Evolutionary conservation across 306 rosid species (phyloP).

Genomic region (Pyrus pyrifolia): DNA sequence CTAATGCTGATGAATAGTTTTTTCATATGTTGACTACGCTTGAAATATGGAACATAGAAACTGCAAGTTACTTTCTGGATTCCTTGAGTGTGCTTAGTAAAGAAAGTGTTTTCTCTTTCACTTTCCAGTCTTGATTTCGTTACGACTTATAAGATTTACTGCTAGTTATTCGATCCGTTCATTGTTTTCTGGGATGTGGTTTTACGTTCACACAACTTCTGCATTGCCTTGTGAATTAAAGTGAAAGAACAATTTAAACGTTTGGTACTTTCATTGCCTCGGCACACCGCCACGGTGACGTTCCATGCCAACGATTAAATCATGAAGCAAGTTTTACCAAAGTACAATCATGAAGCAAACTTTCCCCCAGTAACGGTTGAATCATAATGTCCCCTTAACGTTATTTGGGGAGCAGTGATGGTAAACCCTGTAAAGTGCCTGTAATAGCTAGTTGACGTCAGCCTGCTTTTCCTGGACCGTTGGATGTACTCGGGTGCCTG

Average conservation of each 20-base stretch:
- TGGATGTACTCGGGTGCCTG: too few species aligned
- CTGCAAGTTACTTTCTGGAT: neutral
- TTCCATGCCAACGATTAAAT: too few species aligned
- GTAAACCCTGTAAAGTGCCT: too few species aligned
- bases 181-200: neutral
- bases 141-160: neutral
- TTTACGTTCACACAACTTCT: neutral
- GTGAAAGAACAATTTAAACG: neutral
- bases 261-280: too few species aligned
- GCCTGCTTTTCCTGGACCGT: too few species aligned
- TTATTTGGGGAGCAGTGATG: too few species aligned
- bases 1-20: neutral
- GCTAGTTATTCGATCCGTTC: neutral
- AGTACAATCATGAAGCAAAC: too few species aligned
- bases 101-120: neutral
- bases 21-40: neutral
- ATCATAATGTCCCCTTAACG: too few species aligned
- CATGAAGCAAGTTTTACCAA: too few species aligned
- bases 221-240: neutral
- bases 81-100: neutral
- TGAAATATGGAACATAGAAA: neutral
- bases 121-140: neutral
- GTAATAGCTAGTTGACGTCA: too few species aligned
- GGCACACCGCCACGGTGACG: too few species aligned
- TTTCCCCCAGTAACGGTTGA: too few species aligned